Evolutionary conservation across 768 basidiomycete genomes (phyloP).

Genomic region (Amylocystis lapponica): DNA sequence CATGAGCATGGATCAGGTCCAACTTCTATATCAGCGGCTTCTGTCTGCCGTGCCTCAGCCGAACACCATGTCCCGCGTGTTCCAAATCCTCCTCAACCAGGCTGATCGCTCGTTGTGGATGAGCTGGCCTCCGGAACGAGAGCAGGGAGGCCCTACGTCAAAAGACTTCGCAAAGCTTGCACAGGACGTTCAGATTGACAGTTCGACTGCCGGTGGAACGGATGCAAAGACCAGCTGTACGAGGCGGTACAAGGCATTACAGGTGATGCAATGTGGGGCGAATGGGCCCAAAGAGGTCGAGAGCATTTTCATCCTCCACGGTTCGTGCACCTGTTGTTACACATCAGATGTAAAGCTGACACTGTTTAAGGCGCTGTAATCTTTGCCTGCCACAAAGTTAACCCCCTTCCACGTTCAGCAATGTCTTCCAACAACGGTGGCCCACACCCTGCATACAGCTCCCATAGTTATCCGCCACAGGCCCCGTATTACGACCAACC

Average conservation of each 20-base stretch:
- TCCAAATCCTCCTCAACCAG: constrained; percentile 70
- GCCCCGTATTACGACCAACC: constrained; percentile 23
- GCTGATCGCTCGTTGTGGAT: constrained; percentile 53
- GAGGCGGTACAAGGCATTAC: constrained; percentile 72
- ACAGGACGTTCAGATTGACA: constrained; percentile 59
- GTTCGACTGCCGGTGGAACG: constrained; percentile 42
- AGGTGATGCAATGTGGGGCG: constrained; percentile 42
- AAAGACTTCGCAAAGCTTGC: constrained; percentile 52
- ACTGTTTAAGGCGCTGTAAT: constrained; percentile 51
- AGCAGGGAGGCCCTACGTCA: constrained; percentile 28
- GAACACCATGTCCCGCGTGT: constrained; percentile 54
- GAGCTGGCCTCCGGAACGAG: constrained; percentile 71
- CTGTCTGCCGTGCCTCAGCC: constrained; percentile 47
- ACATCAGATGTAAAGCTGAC: constrained; percentile 5
- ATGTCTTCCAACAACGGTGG: constrained; percentile 3
- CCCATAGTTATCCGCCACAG: constrained; percentile 19
- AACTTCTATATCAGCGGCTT: constrained; percentile 55
- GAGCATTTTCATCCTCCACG: constrained; percentile 89
- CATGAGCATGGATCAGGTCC: constrained; percentile 52
- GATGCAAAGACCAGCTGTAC: constrained; percentile 86
- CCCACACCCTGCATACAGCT: constrained; percentile 19
- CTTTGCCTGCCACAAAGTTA: constrained; percentile 69
- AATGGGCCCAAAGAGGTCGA: constrained; percentile 63
- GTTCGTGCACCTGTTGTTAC: constrained; percentile 32
- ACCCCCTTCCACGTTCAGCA: constrained; percentile 35